These are phyloP conservation scores for Saccharomyces hybrid DNA, from an alignment of 1,139 yeast genomes.

Conservation along the genomic window DNA sequence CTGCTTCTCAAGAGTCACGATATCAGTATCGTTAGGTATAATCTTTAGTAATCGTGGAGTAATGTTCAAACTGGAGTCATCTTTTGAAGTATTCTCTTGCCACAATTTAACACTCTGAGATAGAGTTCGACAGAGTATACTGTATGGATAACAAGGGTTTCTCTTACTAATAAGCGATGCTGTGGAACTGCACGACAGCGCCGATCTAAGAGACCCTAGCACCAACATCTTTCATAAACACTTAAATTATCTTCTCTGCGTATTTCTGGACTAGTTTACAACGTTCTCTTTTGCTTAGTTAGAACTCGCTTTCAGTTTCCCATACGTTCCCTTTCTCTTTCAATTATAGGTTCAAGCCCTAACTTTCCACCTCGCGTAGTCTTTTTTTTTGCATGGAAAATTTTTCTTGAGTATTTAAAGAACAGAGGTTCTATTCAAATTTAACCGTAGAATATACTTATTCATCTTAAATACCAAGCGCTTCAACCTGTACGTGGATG, in stretches of 20 bases:
- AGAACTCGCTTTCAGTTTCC: background rate
- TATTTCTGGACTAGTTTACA: background rate
- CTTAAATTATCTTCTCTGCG: background rate
- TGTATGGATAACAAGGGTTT: background rate
- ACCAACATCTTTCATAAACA: background rate
- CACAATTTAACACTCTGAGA: background rate
- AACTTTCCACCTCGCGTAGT: background rate
- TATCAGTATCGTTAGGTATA: conserved; percentile 36
- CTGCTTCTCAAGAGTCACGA: conserved; percentile 72
- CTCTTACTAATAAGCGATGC: background rate
- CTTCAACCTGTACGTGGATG: background rate
- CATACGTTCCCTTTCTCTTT: background rate
- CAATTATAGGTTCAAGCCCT: background rate
- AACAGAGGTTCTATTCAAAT: background rate
- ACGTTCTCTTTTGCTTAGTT: background rate
- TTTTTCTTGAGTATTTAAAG: background rate
- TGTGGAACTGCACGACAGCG: background rate
- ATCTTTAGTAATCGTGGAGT: conserved; percentile 30
- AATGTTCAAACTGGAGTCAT: conserved; percentile 1
- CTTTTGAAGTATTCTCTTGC: background rate
- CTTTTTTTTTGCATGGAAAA: background rate
- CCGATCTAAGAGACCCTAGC: background rate
- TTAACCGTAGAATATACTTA: background rate
- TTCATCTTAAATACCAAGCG: background rate
- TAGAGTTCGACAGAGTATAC: background rate